Evolutionary conservation across 352 stramenopile species (phyloP).

Genomic region (Globisporangium cederbergense): DNA sequence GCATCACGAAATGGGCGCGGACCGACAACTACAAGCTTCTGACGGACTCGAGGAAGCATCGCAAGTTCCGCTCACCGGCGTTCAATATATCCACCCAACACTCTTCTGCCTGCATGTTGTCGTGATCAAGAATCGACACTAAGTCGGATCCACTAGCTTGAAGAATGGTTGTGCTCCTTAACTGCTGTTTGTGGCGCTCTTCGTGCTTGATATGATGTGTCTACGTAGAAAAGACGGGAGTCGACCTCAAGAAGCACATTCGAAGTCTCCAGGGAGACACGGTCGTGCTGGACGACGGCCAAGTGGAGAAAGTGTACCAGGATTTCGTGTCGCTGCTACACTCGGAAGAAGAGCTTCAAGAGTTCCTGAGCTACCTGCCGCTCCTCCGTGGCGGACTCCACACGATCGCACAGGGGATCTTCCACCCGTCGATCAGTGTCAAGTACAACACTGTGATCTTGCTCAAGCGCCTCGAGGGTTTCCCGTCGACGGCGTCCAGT

Average conservation of each 20-base stretch:
- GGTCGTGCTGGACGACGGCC: constrained; percentile 67
- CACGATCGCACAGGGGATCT: constrained; percentile 81
- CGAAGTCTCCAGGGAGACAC: constrained; percentile 73
- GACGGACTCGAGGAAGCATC: constrained; percentile 46
- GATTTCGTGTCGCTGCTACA: constrained; percentile 77
- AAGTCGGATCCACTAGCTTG: not conserved
- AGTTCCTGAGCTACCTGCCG: constrained; percentile 83
- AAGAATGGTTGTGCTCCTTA: constrained; percentile 28
- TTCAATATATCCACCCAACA: constrained; percentile 83
- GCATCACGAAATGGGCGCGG: constrained; percentile 83
- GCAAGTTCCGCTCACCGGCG: constrained; percentile 50
- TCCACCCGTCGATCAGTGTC: constrained; percentile 82
- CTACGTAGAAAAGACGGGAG: constrained; percentile 72
- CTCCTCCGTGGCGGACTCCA: constrained; percentile 74
- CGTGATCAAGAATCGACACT: constrained; percentile 18
- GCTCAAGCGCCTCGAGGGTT: constrained; percentile 83
- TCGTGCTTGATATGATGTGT: constrained; percentile 15
- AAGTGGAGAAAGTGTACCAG: constrained; percentile 80
- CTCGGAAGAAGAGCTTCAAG: constrained; percentile 72
- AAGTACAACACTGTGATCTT: constrained; percentile 88
- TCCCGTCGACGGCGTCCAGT: constrained; percentile 64
- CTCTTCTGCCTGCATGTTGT: constrained; percentile 39
- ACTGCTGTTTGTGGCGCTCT: constrained; percentile 23
- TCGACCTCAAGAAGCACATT: constrained; percentile 82
- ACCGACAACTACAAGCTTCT: constrained; percentile 87